phyloP scores from a whole-genome alignment of 1,139 yeast species.

The Taphrina flavorubra region DNA sequence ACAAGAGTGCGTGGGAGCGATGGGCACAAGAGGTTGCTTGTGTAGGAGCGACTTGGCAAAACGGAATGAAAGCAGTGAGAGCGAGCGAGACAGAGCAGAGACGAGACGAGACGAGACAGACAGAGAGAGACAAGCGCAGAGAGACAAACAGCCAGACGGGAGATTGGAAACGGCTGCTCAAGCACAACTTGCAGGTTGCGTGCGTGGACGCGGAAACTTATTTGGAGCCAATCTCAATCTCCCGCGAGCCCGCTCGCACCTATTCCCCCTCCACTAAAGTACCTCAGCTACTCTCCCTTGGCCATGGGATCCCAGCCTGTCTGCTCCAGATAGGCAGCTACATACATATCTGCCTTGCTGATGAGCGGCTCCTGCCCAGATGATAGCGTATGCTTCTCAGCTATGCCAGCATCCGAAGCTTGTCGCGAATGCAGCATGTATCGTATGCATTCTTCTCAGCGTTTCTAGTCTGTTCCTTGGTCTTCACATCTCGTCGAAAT shows the following conservation, averaged over 20 bases:
- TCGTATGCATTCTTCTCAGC: too few relatives aligned
- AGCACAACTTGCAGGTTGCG: neutral
- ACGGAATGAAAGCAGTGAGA: constrained; percentile 1
- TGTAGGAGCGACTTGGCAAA: constrained; percentile 1
- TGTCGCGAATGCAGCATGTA: too few relatives aligned
- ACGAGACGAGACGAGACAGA: neutral
- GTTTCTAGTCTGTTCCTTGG: too few relatives aligned
- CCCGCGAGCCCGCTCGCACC: neutral
- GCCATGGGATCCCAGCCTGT: too few relatives aligned
- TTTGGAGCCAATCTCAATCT: constrained; percentile 4
- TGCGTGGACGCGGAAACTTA: constrained; percentile 12
- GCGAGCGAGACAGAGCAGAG: neutral
- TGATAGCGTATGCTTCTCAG: too few relatives aligned
- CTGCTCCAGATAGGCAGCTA: too few relatives aligned
- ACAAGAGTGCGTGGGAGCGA: neutral
- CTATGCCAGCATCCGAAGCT: too few relatives aligned
- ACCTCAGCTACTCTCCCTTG: too few relatives aligned
- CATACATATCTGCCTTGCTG: too few relatives aligned
- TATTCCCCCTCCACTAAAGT: neutral
- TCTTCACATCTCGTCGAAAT: too few relatives aligned
- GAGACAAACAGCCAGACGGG: neutral
- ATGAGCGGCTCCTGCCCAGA: too few relatives aligned
- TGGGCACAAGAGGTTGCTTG: constrained; percentile 3
- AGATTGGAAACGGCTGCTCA: neutral
- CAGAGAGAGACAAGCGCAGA: neutral